Evolutionary conservation across 306 rosid species (phyloP).

Genomic region (Castanea crenata): DNA sequence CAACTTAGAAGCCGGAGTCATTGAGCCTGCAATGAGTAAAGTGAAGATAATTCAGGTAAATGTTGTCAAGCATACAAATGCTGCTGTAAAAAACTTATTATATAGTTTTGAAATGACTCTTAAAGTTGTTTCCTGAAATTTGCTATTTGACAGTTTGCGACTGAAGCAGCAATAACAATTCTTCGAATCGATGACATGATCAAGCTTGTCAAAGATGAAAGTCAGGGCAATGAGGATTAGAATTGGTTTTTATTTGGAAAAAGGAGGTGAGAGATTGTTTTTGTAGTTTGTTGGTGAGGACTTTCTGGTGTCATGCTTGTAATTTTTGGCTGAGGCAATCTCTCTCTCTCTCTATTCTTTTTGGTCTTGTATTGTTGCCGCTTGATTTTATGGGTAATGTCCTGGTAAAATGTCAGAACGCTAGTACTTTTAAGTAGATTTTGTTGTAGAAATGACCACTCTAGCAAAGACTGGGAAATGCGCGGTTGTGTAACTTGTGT

Average conservation of each 20-base stretch:
- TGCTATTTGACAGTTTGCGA: slow-evolving; percentile 68
- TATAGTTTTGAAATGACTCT: background rate
- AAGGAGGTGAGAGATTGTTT: background rate
- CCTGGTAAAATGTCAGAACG: background rate
- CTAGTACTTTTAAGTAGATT: background rate
- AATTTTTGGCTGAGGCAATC: background rate
- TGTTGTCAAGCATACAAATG: background rate
- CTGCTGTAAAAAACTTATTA: background rate
- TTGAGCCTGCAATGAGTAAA: slow-evolving; percentile 99
- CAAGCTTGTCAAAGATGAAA: slow-evolving; percentile 85
- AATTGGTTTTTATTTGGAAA: background rate
- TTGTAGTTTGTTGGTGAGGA: slow-evolving; percentile 19
- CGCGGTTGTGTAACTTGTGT: background rate
- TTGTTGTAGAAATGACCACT: background rate
- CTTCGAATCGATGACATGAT: slow-evolving; percentile 99
- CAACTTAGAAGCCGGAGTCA: slow-evolving; percentile 97
- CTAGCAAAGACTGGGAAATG: background rate
- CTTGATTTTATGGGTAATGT: background rate
- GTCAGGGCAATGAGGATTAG: slow-evolving; percentile 57
- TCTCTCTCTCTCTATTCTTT: background rate
- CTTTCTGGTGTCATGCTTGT: slow-evolving; percentile 2
- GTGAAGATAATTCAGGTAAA: slow-evolving; percentile 90
- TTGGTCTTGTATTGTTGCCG: background rate
- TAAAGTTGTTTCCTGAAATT: background rate
- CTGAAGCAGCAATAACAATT: slow-evolving; percentile 95